Percentiles rank a stretch among this genome's conserved stretches.
phyloP scores from a whole-genome alignment of 148 eudicot genomes.

The Diospyros lotus region DNA sequence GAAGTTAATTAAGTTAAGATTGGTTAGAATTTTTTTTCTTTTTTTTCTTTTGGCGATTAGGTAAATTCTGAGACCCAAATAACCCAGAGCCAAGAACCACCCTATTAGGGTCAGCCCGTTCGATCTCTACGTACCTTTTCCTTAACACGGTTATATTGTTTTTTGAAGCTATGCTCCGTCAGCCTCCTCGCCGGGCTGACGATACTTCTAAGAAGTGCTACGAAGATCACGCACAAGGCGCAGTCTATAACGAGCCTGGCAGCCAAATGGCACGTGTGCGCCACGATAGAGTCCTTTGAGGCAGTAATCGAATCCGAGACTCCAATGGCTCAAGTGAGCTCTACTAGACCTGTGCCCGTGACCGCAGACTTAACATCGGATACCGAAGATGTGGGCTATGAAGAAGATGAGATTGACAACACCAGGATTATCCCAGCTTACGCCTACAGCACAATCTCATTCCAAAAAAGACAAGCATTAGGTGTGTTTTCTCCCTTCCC shows the following conservation, averaged over 20 bases:
- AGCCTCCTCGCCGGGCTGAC: constrained; percentile 68
- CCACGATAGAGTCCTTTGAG: constrained; percentile 59
- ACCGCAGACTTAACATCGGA: constrained; percentile 38
- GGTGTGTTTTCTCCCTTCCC: constrained; percentile 27
- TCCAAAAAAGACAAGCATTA: constrained; percentile 90
- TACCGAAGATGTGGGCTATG: constrained; percentile 65
- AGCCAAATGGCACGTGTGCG: constrained; percentile 77
- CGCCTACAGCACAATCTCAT: constrained; percentile 66
- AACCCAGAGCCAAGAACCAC: too few relatives aligned
- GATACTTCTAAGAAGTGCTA: constrained; percentile 78
- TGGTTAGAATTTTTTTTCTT: too few relatives aligned
- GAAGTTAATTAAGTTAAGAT: too few relatives aligned
- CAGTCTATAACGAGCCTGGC: constrained; percentile 71
- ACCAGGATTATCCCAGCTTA: constrained; percentile 60
- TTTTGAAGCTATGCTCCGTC: constrained; percentile 59
- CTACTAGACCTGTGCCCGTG: constrained; percentile 19
- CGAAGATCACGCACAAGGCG: constrained; percentile 82
- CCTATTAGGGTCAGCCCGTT: too few relatives aligned
- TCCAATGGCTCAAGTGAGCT: constrained; percentile 23
- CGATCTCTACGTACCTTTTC: too few relatives aligned
- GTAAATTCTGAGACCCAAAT: too few relatives aligned
- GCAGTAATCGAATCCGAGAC: constrained; percentile 29
- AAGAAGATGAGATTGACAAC: constrained; percentile 82
- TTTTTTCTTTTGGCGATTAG: too few relatives aligned
- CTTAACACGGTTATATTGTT: too few relatives aligned